A percentile compares a stretch with the other conserved stretches of the same genome.
These are phyloP conservation scores for Pilatotrama ljubarskyi DNA, from an alignment of 768 basidiomycete genomes.

Conservation along the genomic window DNA sequence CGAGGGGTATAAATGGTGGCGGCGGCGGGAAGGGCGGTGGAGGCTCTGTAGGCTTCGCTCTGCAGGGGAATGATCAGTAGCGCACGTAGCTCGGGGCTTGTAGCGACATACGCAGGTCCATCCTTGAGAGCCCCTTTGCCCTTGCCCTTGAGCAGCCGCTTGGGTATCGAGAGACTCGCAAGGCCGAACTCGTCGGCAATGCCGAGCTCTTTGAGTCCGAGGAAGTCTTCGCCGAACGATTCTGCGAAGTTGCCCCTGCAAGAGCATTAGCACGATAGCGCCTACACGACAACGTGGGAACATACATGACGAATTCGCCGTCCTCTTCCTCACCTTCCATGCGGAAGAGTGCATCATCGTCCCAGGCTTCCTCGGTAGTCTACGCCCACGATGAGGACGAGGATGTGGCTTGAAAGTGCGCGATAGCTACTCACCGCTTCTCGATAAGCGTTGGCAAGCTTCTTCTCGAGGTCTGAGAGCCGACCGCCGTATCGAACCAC, in stretches of 20 bases:
- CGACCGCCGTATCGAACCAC: slow-evolving; percentile 79
- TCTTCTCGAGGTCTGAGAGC: slow-evolving; percentile 80
- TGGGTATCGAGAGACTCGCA: slow-evolving; percentile 75
- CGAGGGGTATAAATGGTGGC: slow-evolving; percentile 75
- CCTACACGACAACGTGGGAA: slow-evolving; percentile 9
- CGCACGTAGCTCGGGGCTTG: background rate
- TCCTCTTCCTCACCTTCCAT: slow-evolving; percentile 63
- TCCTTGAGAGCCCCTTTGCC: slow-evolving; percentile 41
- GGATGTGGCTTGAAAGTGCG: background rate
- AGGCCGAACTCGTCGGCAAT: slow-evolving; percentile 86
- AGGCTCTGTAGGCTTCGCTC: slow-evolving; percentile 68
- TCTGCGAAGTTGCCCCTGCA: slow-evolving; percentile 84
- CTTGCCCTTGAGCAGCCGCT: slow-evolving; percentile 70
- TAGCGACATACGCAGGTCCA: slow-evolving; percentile 54
- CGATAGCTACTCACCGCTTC: slow-evolving; percentile 61
- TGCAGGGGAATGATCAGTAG: slow-evolving; percentile 27
- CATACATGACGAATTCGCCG: slow-evolving; percentile 64
- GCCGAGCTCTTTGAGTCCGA: slow-evolving; percentile 84
- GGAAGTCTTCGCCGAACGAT: slow-evolving; percentile 87
- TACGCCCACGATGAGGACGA: slow-evolving; percentile 14
- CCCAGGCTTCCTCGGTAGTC: slow-evolving; percentile 51
- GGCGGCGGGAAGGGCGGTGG: slow-evolving; percentile 86
- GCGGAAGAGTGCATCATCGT: slow-evolving; percentile 62
- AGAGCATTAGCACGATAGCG: background rate
- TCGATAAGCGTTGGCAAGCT: slow-evolving; percentile 78